These are phyloP conservation scores for Lablab purpureus DNA, from an alignment of 306 rosid species.

Conservation along the genomic window DNA sequence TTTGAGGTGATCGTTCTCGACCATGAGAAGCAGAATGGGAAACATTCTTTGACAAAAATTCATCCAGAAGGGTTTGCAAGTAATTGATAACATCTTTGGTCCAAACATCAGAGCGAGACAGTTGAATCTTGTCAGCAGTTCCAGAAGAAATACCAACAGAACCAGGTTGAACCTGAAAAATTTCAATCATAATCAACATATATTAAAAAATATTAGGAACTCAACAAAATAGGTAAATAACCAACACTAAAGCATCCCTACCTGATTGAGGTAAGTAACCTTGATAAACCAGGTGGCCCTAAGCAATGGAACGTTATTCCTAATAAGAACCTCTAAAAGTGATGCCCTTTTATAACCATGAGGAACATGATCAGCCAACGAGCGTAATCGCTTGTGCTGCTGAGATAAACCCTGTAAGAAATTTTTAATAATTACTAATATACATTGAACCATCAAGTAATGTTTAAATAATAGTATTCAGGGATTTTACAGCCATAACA, in stretches of 20 bases:
- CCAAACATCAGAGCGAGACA: conserved; percentile 83
- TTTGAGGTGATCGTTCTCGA: conserved; percentile 74
- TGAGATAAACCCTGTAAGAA: conserved; percentile 85
- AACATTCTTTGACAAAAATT: conserved; percentile 68
- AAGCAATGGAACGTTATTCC: conserved; percentile 90
- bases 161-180: conserved; percentile 71
- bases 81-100: conserved; percentile 89
- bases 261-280: conserved; percentile 92
- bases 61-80: conserved; percentile 84
- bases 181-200: conserved; percentile 41
- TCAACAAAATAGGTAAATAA: neutral
- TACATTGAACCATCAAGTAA: conserved; percentile 24
- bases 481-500: conserved; percentile 32
- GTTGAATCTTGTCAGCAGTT: conserved; percentile 71
- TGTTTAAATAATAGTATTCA: neutral
- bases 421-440: neutral
- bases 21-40: conserved; percentile 60
- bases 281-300: conserved; percentile 96
- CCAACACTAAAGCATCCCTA: conserved; percentile 40
- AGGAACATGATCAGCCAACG: conserved; percentile 85
- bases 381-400: conserved; percentile 80
- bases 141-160: conserved; percentile 71
- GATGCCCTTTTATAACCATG: conserved; percentile 62
- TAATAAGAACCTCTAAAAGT: conserved; percentile 82
- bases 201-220: too few relatives aligned